Evolutionary conservation across 768 basidiomycete species (phyloP).

Genomic region (Podaxis carcinomalis): DNA sequence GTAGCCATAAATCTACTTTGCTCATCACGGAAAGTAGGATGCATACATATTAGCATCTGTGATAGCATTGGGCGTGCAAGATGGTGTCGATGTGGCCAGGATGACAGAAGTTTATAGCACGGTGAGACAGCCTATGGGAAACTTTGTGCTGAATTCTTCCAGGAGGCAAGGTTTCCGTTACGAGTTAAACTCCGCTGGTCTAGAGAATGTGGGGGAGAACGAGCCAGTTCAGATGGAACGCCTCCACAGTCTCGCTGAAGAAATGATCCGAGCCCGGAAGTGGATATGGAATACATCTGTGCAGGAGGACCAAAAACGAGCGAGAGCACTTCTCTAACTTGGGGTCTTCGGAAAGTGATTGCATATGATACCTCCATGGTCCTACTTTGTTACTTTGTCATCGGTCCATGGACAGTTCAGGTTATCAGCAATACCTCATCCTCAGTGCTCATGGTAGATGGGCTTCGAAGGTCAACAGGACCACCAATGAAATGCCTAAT

Average conservation of each 20-base stretch:
- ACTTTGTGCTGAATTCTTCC: conserved; percentile 20
- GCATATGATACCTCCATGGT: too few relatives aligned
- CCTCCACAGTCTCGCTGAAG: background rate
- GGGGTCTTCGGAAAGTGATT: too few relatives aligned
- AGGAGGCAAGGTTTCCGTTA: conserved; percentile 20
- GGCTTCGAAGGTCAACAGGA: conserved; percentile 24
- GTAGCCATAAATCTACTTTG: background rate
- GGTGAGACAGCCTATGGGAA: conserved; percentile 33
- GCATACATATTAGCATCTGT: conserved; percentile 25
- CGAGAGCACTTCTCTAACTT: background rate
- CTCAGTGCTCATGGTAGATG: conserved; percentile 19
- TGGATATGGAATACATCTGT: conserved; percentile 7
- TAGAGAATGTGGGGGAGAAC: conserved; percentile 14
- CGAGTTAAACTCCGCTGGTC: conserved; percentile 15
- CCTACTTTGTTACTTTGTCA: background rate
- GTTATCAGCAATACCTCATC: background rate
- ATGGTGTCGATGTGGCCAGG: conserved; percentile 21
- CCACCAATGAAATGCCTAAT: conserved; percentile 12
- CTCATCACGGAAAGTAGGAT: conserved; percentile 17
- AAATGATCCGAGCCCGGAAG: background rate
- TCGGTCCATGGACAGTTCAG: background rate
- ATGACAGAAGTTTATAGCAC: conserved; percentile 21
- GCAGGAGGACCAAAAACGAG: conserved; percentile 2
- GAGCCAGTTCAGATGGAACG: conserved; percentile 7
- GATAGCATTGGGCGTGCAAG: conserved; percentile 15